A percentile compares a stretch with the other conserved stretches of the same genome.
Conservation (phyloP, 1,139 yeast genomes). For the Saccharomyces hybrid region DNA sequence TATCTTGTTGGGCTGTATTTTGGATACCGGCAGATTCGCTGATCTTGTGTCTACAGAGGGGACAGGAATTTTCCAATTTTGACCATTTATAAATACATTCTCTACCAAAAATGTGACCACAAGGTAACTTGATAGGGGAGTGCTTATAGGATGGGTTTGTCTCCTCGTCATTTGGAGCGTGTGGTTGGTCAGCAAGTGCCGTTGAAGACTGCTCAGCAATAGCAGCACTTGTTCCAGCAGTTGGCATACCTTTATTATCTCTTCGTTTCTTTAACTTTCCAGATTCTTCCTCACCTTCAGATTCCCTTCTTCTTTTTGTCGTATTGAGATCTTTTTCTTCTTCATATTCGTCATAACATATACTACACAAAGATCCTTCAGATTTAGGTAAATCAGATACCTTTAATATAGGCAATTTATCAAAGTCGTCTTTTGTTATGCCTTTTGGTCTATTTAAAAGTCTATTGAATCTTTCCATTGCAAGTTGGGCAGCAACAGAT, state of each 20-base stretch:
- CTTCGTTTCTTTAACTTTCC: constrained; percentile 17
- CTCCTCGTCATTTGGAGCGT: constrained; percentile 8
- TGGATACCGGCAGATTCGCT: constrained; percentile 31
- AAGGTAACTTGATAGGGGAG: constrained; percentile 65
- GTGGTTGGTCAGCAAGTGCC: constrained; percentile 2
- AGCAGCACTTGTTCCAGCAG: not conserved
- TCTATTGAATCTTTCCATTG: constrained; percentile 52
- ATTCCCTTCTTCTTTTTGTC: constrained; percentile 15
- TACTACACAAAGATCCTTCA: constrained; percentile 46
- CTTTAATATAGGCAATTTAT: constrained; percentile 38
- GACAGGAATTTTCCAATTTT: constrained; percentile 60
- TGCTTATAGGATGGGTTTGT: constrained; percentile 42
- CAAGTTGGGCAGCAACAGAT: constrained; percentile 61
- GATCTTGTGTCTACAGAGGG: constrained; percentile 56
- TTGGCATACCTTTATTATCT: constrained; percentile 10
- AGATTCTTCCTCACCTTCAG: constrained; percentile 20
- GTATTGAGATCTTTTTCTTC: constrained; percentile 11
- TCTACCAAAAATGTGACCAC: constrained; percentile 72
- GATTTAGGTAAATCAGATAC: constrained; percentile 28
- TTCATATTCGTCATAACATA: constrained; percentile 58
- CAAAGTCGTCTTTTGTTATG: constrained; percentile 45
- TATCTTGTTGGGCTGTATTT: constrained; percentile 5
- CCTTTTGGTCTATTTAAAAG: constrained; percentile 40
- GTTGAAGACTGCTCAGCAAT: constrained; percentile 3
- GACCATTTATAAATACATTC: constrained; percentile 75